Base-by-base conservation (phyloP, 2,329 filamentous ascomycete species). In the Xylaria sp. region DNA sequence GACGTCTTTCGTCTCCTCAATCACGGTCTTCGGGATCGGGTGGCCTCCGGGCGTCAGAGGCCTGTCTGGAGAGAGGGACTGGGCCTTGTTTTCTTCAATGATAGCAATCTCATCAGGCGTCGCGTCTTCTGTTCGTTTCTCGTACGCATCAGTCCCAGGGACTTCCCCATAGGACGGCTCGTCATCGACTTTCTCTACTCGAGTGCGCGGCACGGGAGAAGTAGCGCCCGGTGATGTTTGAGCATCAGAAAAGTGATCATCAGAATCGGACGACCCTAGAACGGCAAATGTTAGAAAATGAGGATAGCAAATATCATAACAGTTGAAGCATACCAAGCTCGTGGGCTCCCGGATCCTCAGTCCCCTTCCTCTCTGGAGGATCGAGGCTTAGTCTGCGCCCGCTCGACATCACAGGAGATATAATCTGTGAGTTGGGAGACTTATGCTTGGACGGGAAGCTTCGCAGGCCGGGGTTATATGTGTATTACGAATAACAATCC, bases 161-260 rank as follows among this genome's bases (percentile, higher is more conserved):
- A 86, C 80, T 69, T 87, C 82, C 56, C 83, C 84, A 62, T 86
- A 79, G 39, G 82, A 79, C 13, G 79, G 77, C 66, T 81, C 76
- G 61, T 83, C 75, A 65, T 83, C 79, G 53, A 85, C 75, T 71
- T 79, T 83, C 66, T 86, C 82, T 29, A 86, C 77, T 49, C 82
- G 73, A 20, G 81, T 84, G 57, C 75, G 78, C n/a, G 83, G 84
- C 49, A 85, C 79, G 18, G 83, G 80, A 13, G 81, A 81, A 57
- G 67, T 71, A 39, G 70, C 65, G 5, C 70, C 72, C 64, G 71
- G 53, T 67, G 75, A 78, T 29, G 84, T 86, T 50, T 82, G 82
- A 29, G 86, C 85, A 68, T 89, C 86, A 46, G 83, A 87, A 70
- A 87, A 89, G 72, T 88, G 86, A 62, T 89, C 86, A 42, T 88